Evolutionary conservation across 805 yeast genomes (phyloP), one percentile per base, ranked within the genome.

Genomic region (Saccharomycopsis sp.): DNA sequence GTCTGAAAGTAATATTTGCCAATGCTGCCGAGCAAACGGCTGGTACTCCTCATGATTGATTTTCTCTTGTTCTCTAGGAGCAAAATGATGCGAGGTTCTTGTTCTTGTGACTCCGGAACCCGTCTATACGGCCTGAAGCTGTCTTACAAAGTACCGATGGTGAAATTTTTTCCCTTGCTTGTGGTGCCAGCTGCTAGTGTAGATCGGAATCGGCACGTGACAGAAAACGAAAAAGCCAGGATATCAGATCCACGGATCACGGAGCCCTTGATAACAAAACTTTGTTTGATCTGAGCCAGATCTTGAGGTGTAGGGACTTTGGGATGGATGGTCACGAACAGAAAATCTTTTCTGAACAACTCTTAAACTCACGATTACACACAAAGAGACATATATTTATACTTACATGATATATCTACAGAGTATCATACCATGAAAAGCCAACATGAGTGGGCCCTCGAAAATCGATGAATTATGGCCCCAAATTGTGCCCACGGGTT

Each of bases 1-100:
- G 62, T 53, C 18, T 55, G 50, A 12, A 37, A 23, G 34, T 37
- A 59, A 5, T n/a, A 24, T 21, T 52, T 46, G 7, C 37, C 37
- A 7, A 57, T 51, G 37, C 57, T 37, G 12, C 51, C 59, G 23
- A 57, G 51, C 1, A 52, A 23, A 3, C 44, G 16, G 16, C 34
- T 50, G 34, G 14, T 51, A n/a, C 23, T 54, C 18, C 18, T 47
- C 23, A 54, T 40, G 14, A 52, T 40, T 47, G 24, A 46, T 24
- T 23, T 16, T 21, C n/a, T n/a, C n/a, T n/a, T 29, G 12, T 29
- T 29, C 12, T 29, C 12, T 29, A 29, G 9, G 37, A 29, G 37
- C 37, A 12, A 29, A n/a, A n/a, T 12, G 37, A 29, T 29, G 37
- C 37, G 37, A 12, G 5, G 37, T 29, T 29, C 5, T 12, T 5